Evolutionary conservation across 352 stramenopile genomes (phyloP).

Genomic region (Phytophthora chlamydospora): DNA sequence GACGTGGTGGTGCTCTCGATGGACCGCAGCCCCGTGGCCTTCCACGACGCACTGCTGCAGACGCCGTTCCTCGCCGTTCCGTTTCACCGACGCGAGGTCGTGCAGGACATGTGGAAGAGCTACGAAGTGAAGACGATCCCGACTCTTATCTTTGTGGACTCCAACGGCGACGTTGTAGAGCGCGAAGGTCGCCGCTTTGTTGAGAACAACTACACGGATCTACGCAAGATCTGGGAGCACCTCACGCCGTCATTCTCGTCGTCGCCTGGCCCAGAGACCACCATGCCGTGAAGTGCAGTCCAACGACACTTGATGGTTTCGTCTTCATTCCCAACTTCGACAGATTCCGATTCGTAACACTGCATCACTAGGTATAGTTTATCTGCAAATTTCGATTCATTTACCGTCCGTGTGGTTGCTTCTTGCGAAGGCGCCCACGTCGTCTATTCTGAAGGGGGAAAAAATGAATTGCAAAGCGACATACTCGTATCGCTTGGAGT

Average conservation of each 20-base stretch:
- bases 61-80: constrained; percentile 65
- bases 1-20: constrained; percentile 71
- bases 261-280: constrained; percentile 16
- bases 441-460: too few species aligned
- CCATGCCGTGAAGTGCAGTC: constrained; percentile 36
- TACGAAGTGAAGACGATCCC: constrained; percentile 78
- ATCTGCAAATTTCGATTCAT: too few species aligned
- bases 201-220: constrained; percentile 68
- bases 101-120: constrained; percentile 66
- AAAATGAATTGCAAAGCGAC: too few species aligned
- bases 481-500: too few species aligned
- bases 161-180: constrained; percentile 64
- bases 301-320: too few species aligned
- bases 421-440: too few species aligned
- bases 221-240: constrained; percentile 66
- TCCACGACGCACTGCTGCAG: constrained; percentile 63
- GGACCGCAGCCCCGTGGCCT: constrained; percentile 58
- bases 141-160: constrained; percentile 71
- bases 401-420: too few species aligned
- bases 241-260: constrained; percentile 32
- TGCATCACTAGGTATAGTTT: too few species aligned
- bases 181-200: constrained; percentile 65
- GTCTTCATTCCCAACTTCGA: too few species aligned
- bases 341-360: too few species aligned
- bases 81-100: constrained; percentile 53